Evolutionary conservation across 2,329 filamentous ascomycete genomes (phyloP), one percentile per base, ranked within the genome.

Genomic region (Colletotrichum sp.): DNA sequence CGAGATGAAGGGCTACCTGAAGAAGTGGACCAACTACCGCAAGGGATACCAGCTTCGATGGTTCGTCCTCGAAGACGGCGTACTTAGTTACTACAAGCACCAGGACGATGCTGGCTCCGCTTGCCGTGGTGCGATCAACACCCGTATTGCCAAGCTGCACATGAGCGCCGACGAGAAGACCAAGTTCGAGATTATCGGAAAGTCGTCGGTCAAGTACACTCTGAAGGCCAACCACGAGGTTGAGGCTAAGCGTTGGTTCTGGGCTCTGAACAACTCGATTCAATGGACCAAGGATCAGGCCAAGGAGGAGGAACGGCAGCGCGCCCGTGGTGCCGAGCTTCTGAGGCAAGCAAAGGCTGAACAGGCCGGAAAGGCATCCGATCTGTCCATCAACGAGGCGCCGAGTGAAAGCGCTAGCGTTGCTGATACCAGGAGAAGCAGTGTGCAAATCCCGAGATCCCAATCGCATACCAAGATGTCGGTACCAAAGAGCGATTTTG

Each of bases 11-110:
- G 97, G 97, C 8, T 99, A 99, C 83, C 88, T 99, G 72, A 99
- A 98, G 87, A 99, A 99, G 84, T 99, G 97, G 97, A 99, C 97
- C 64, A 99, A 99, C 83, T 99, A 99, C 83, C 96, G 96, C 26
- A 96, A 95, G 82, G 97, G 97, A 10, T 99, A 98, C 87, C 98
- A 99, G 86, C 85, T 99, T 78, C 91, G 97, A 76, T 99, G 96
- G 96, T 99, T 99, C 82, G 97, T 99, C 16, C 91, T 99, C 10
- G 97, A 99, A 83, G 97, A 99, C 82, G 97, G 97, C 15, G 96
- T 99, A 15, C 86, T 99, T 79, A 99, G 97, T 85, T 99, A 99
- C 87, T 99, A 99, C 88, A 99, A 99, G 86, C 95, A 99, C 84
- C 97, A 99, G 86, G 97, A 99, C 82, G 97, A 99, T 83, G 95